These are phyloP conservation scores for Cladosporium sp. DNA, from an alignment of 2,329 filamentous ascomycete species.

Conservation along the genomic window DNA sequence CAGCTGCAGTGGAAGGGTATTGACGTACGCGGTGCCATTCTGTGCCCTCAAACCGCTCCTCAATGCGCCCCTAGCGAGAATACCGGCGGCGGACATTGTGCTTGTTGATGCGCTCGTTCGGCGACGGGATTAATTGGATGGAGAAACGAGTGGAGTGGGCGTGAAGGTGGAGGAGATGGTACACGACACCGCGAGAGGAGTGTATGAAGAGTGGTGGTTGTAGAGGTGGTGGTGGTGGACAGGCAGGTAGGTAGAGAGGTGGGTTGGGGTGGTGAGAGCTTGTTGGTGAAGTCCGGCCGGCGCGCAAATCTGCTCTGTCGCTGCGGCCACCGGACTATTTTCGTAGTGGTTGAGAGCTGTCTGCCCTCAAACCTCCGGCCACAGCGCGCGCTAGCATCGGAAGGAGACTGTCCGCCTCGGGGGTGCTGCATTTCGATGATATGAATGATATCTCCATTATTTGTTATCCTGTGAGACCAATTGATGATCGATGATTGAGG, in stretches of 20 bases:
- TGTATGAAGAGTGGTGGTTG: neutral
- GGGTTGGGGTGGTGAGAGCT: neutral
- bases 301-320: neutral
- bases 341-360: conserved; percentile 4
- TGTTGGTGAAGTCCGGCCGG: neutral
- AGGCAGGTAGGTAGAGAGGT: neutral
- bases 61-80: conserved; percentile 31
- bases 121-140: neutral
- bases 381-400: too few species aligned
- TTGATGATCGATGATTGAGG: too few species aligned
- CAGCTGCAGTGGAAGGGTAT: too few species aligned
- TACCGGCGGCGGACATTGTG: conserved; percentile 6
- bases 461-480: too few species aligned
- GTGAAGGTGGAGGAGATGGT: neutral
- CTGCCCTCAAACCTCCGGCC: too few species aligned
- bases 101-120: neutral
- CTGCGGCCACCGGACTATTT: conserved; percentile 5
- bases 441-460: too few species aligned
- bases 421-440: too few species aligned
- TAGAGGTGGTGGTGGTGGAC: conserved; percentile 1
- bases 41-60: conserved; percentile 28
- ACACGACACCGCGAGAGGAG: conserved; percentile 3
- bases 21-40: conserved; percentile 32
- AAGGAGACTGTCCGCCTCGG: too few species aligned
- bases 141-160: conserved; percentile 12